Base-by-base conservation (phyloP, 2,329 filamentous ascomycete species). In the Ascochyta lentis region DNA sequence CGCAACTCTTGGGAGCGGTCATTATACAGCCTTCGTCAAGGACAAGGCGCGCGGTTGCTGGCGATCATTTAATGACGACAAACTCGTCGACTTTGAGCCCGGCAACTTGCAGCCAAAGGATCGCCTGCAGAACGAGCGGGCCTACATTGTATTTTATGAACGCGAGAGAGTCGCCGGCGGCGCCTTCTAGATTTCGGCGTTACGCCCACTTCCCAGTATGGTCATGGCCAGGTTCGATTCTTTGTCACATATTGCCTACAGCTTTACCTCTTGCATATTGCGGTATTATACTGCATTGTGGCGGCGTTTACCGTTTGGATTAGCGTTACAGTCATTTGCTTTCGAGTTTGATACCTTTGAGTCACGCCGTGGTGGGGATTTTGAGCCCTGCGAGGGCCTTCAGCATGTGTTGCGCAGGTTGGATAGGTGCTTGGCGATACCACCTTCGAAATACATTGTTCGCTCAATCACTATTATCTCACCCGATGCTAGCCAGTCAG, bases 11-110 rank as follows among this genome's bases (percentile, higher is more conserved):
- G 84, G 85, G 34, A 85, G 84, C 46, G 93, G 93, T 0, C 93
- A 97, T 76, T 97, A 97, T 73, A 88, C 89, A 49, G 84, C 87
- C 3, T 86, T 89, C 26, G 78, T 78, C 40, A 79, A 77, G 51
- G 80, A 82, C 56, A 72, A 71, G 38, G 73, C 80, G 29, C 78
- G 84, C 26, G 80, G 81, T 24, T 82, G 80, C 56, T 89, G 86
- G 86, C 78, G 84, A 27, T 80, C 80, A 42, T 88, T 85, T 62
- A 86, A 89, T 61, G 86, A 89, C 37, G 70, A 74, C 26, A 63
- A 66, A 50, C 77, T 81, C 12, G 77, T 71, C 3, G 85, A 88
- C 58, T 85, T 88, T 56, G 80, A 84, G 62, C 86, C 86, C 0
- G 78, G 77, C 6, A 79, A 79, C 50, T 64, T 84, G 38, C 73